Evolutionary conservation across 2,329 filamentous ascomycete species (phyloP).

Genomic region (Aspergillus unguis): DNA sequence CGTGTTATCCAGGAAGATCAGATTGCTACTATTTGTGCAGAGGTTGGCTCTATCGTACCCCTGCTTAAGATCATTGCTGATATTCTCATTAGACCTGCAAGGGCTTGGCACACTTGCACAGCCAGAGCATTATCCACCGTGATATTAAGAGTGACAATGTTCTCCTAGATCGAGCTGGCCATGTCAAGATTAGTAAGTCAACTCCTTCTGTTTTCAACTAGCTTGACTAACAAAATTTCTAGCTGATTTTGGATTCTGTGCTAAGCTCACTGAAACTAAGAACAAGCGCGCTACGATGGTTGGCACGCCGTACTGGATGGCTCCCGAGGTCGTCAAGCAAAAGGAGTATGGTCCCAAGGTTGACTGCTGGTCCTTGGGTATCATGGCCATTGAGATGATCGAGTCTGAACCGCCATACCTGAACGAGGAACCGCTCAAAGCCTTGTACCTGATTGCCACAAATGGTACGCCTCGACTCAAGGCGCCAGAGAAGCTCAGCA

Average conservation of each 20-base stretch:
- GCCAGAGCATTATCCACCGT: constrained; percentile 95
- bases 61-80: constrained; percentile 8
- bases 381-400: constrained; percentile 99
- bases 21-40: constrained; percentile 93
- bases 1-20: constrained; percentile 90
- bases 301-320: constrained; percentile 99
- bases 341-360: constrained; percentile 99
- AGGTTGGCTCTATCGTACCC: constrained; percentile 60
- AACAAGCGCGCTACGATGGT: constrained; percentile 99
- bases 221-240: constrained; percentile 25
- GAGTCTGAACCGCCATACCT: constrained; percentile 97
- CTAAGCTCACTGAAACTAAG: constrained; percentile 94
- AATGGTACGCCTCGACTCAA: constrained; percentile 96
- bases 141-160: constrained; percentile 99
- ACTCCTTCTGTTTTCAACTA: background rate
- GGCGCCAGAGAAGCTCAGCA: constrained; percentile 96
- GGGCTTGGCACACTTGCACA: constrained; percentile 88
- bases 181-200: constrained; percentile 91
- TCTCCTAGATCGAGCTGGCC: constrained; percentile 85
- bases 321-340: constrained; percentile 97
- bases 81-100: constrained; percentile 73
- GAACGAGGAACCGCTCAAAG: constrained; percentile 96
- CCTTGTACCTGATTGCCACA: constrained; percentile 93
- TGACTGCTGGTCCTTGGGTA: constrained; percentile 97
- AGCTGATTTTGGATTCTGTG: constrained; percentile 99